Base-by-base conservation (phyloP, 78 protist species). In the Andalucia godoyi region DNA sequence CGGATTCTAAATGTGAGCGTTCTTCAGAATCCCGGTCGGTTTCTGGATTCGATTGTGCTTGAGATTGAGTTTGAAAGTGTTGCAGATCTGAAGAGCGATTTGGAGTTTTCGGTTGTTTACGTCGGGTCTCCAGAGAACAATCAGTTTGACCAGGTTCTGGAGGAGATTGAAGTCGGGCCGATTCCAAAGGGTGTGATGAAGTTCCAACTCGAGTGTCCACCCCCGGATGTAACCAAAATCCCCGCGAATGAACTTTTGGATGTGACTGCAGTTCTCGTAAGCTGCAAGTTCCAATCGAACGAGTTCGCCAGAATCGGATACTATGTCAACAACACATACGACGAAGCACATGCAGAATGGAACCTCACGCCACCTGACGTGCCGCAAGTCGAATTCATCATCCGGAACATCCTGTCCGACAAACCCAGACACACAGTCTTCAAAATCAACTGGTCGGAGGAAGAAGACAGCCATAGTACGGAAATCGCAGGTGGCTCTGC, bases 81-180 rank as follows among this genome's bases (percentile, higher is more conserved):
- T n/a, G n/a, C n/a, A n/a, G n/a, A n/a, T n/a, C n/a, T n/a, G n/a
- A n/a, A n/a, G n/a, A n/a, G n/a, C n/a, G n/a, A n/a, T n/a, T n/a
- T n/a, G n/a, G n/a, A n/a, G n/a, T n/a, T n/a, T n/a, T n/a, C n/a
- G n/a, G n/a, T n/a, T n/a, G n/a, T n/a, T n/a, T n/a, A n/a, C n/a
- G n/a, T n/a, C n/a, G n/a, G n/a, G n/a, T n/a, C n/a, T n/a, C n/a
- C n/a, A n/a, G n/a, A n/a, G n/a, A n/a, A n/a, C n/a, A n/a, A n/a
- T n/a, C n/a, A 43, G 37, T 62, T 42, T 18, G 69, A 63, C 39
- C 7, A 42, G 40, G 13, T 63, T 4, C 53, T 63, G 17, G 69
- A 63, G 21, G 50, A 40, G 23, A n/a, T 57, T 41, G 69, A 63
- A 6, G 69, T 63, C 25, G 69, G 69, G 34, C 69, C 69, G 42